phyloP scores from a whole-genome alignment of 805 yeast species.

The Ogataea paraovalis region DNA sequence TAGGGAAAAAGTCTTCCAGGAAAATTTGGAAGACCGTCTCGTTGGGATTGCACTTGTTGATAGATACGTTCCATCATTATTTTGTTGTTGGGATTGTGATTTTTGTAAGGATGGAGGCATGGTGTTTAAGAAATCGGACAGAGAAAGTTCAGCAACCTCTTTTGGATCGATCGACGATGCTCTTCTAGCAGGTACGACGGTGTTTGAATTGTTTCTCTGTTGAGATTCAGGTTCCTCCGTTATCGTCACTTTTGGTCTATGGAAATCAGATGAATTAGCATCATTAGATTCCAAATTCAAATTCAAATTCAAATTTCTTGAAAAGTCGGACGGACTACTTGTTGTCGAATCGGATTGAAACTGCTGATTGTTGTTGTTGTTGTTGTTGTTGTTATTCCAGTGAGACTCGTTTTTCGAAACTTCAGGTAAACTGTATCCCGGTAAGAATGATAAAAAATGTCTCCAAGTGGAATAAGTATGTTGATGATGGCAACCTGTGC shows the following conservation, averaged over 20 bases:
- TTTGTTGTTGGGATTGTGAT: neutral
- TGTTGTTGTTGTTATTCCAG: neutral
- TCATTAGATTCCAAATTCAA: no score
- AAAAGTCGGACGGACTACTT: no score
- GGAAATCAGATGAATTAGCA: no score
- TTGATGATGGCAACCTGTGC: no score
- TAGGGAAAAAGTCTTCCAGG: conserved; percentile 24
- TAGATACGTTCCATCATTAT: neutral
- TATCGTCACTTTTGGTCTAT: no score
- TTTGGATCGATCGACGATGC: conserved; percentile 3
- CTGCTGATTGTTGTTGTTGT: neutral
- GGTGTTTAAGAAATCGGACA: conserved; percentile 15
- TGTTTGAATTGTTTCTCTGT: no score
- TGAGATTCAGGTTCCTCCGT: neutral
- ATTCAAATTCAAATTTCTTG: no score
- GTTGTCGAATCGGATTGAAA: neutral
- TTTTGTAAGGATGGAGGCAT: neutral
- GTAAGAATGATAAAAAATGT: conserved; percentile 21
- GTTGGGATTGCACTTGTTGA: conserved; percentile 1
- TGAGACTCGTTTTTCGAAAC: no score
- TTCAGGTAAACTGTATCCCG: conserved; percentile 22
- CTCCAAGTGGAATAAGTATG: conserved; percentile 20
- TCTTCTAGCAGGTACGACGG: conserved; percentile 1
- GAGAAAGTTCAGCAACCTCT: conserved; percentile 1
- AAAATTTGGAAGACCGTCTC: conserved; percentile 23